Percentiles rank a stretch among this genome's conserved stretches.
Evolutionary conservation across 352 stramenopile species (phyloP).

Genomic region (Pythium monospermum): DNA sequence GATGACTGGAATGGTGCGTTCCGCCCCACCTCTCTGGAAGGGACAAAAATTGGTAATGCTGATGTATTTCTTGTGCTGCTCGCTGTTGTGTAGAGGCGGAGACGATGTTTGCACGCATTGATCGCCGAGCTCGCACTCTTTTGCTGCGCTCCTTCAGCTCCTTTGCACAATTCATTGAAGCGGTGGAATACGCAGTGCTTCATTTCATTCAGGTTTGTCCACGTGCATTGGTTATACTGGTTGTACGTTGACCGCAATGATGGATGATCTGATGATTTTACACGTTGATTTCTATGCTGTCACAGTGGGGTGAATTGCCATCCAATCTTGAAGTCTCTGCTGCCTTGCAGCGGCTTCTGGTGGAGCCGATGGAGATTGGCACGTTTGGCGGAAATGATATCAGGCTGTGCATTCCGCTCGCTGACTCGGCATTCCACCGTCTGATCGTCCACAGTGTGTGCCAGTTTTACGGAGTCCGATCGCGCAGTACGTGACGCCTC

Average conservation of each 20-base stretch:
- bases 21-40: too few relatives aligned
- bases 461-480: slow-evolving; percentile 84
- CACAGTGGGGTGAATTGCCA: slow-evolving; percentile 70
- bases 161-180: slow-evolving; percentile 72
- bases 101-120: slow-evolving; percentile 73
- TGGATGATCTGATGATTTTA: too few relatives aligned
- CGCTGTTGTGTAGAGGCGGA: slow-evolving; percentile 44
- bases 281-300: slow-evolving; percentile 5
- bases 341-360: slow-evolving; percentile 50
- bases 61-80: background rate
- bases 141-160: slow-evolving; percentile 63
- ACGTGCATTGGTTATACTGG: background rate
- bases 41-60: too few relatives aligned
- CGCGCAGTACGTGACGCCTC: slow-evolving; percentile 56
- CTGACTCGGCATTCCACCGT: slow-evolving; percentile 83
- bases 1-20: slow-evolving; percentile 70
- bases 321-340: slow-evolving; percentile 66
- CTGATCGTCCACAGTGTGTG: slow-evolving; percentile 85
- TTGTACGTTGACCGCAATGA: too few relatives aligned
- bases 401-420: slow-evolving; percentile 64
- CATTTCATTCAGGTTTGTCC: slow-evolving; percentile 71
- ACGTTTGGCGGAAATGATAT: slow-evolving; percentile 57
- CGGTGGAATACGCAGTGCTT: slow-evolving; percentile 69
- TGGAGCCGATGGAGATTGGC: slow-evolving; percentile 58
- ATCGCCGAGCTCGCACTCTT: slow-evolving; percentile 62